Percentiles rank a stretch among this genome's conserved stretches.
Conservation (phyloP, 164 flowering plant genomes). For the Umbellularia californica region DNA sequence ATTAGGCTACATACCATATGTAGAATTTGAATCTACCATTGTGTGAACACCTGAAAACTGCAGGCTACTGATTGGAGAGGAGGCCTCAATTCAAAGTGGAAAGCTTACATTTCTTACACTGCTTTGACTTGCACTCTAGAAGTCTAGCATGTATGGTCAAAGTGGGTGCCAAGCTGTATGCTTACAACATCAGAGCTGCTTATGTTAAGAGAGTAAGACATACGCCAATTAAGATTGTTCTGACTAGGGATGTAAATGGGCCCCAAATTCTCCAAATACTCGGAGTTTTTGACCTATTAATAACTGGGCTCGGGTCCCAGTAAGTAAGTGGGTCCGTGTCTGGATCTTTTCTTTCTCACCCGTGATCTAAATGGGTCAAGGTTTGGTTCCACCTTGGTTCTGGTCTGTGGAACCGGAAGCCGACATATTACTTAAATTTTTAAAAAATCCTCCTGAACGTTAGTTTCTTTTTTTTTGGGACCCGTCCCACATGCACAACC, state of each 20-base stretch:
- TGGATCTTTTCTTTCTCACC: too few relatives aligned
- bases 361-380: too few relatives aligned
- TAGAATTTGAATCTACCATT: not conserved
- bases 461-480: too few relatives aligned
- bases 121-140: conserved; percentile 46
- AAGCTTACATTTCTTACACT: conserved; percentile 58
- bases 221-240: conserved; percentile 58
- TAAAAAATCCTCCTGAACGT: too few relatives aligned
- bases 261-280: too few relatives aligned
- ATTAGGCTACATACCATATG: not conserved
- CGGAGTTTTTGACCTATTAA: too few relatives aligned
- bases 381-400: too few relatives aligned
- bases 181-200: conserved; percentile 59
- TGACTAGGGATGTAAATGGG: conserved; percentile 8
- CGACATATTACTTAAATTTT: too few relatives aligned
- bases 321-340: too few relatives aligned
- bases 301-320: too few relatives aligned
- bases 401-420: too few relatives aligned
- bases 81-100: conserved; percentile 81
- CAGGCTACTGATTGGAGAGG: conserved; percentile 71
- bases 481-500: too few relatives aligned
- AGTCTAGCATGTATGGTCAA: conserved; percentile 33
- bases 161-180: conserved; percentile 45
- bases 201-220: conserved; percentile 71
- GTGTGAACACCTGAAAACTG: conserved; percentile 76